Evolutionary conservation across 2,329 filamentous ascomycete genomes (phyloP).

Genomic region (Penicillium sp.): DNA sequence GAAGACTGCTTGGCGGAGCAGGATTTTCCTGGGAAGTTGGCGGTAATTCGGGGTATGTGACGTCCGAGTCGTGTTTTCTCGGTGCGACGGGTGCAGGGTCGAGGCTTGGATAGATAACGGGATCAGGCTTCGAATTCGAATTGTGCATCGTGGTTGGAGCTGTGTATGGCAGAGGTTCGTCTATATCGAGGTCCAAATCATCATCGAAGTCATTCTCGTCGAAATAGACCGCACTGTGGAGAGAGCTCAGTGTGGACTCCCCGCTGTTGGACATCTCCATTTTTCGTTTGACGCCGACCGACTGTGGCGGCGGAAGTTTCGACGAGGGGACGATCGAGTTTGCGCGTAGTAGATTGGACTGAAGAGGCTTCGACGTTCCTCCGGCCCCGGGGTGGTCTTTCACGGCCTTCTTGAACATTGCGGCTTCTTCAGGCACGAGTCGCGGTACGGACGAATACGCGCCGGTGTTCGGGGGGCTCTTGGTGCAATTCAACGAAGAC

Average conservation of each 20-base stretch:
- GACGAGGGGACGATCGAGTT: slow-evolving; percentile 26
- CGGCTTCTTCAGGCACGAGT: slow-evolving; percentile 15
- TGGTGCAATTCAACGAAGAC: slow-evolving; percentile 21
- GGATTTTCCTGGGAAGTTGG: slow-evolving; percentile 27
- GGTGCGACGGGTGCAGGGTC: slow-evolving; percentile 15
- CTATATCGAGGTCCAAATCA: slow-evolving; percentile 67
- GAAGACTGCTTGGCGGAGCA: slow-evolving; percentile 52
- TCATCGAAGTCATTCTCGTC: slow-evolving; percentile 84
- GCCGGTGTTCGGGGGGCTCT: slow-evolving; percentile 20
- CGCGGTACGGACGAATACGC: slow-evolving; percentile 29
- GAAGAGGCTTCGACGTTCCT: slow-evolving; percentile 32
- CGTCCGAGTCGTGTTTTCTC: slow-evolving; percentile 18
- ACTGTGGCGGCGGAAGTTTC: slow-evolving; percentile 24
- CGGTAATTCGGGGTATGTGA: slow-evolving; percentile 40
- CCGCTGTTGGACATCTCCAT: slow-evolving; percentile 33
- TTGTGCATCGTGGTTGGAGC: slow-evolving; percentile 14
- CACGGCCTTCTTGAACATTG: slow-evolving; percentile 45
- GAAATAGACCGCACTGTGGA: slow-evolving; percentile 58
- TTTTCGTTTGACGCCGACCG: slow-evolving; percentile 39
- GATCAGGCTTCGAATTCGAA: slow-evolving; percentile 9
- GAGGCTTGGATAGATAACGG: slow-evolving; percentile 21
- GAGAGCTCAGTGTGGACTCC: slow-evolving; percentile 38
- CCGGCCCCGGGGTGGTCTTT: slow-evolving; percentile 35
- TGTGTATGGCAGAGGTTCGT: slow-evolving; percentile 31
- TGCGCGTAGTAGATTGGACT: slow-evolving; percentile 29